A percentile compares a stretch with the other conserved stretches of the same genome.
These are phyloP conservation scores for Apiospora saccharicola DNA, from an alignment of 2,329 filamentous ascomycete species.

Conservation along the genomic window DNA sequence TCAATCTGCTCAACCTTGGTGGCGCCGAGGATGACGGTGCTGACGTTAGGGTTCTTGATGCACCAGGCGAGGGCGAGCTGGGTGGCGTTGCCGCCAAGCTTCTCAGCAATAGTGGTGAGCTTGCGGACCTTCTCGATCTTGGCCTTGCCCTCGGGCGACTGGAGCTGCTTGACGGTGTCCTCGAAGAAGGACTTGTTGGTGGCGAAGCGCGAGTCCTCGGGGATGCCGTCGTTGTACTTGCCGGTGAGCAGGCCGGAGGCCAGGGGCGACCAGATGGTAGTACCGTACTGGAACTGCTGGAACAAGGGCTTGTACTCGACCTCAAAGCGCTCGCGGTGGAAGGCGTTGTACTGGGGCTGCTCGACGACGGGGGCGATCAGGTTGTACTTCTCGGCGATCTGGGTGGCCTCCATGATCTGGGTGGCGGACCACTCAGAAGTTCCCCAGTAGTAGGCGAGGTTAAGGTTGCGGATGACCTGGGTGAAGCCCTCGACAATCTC, in stretches of 20 bases:
- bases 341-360: constrained; percentile 67
- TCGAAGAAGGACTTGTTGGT: constrained; percentile 69
- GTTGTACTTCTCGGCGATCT: constrained; percentile 62
- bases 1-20: constrained; percentile 59
- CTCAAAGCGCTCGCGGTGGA: constrained; percentile 68
- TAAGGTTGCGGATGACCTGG: constrained; percentile 58
- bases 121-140: constrained; percentile 54
- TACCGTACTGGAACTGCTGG: constrained; percentile 63
- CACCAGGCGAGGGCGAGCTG: constrained; percentile 62
- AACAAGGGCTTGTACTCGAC: constrained; percentile 66
- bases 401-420: constrained; percentile 66
- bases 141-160: constrained; percentile 63
- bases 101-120: constrained; percentile 62
- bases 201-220: constrained; percentile 66
- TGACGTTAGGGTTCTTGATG: constrained; percentile 61
- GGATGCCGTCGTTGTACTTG: constrained; percentile 71
- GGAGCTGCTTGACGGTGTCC: constrained; percentile 67
- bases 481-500: constrained; percentile 65
- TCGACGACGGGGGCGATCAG: constrained; percentile 59
- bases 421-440: constrained; percentile 66
- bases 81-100: constrained; percentile 60
- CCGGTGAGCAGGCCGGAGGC: constrained; percentile 65
- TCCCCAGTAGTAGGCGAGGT: constrained; percentile 70
- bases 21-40: constrained; percentile 60
- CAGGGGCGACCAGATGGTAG: constrained; percentile 56